Percentiles rank a stretch among this genome's conserved stretches.
These are phyloP conservation scores for Phytophthora sp. DNA, from an alignment of 352 stramenopile genomes.

Conservation along the genomic window DNA sequence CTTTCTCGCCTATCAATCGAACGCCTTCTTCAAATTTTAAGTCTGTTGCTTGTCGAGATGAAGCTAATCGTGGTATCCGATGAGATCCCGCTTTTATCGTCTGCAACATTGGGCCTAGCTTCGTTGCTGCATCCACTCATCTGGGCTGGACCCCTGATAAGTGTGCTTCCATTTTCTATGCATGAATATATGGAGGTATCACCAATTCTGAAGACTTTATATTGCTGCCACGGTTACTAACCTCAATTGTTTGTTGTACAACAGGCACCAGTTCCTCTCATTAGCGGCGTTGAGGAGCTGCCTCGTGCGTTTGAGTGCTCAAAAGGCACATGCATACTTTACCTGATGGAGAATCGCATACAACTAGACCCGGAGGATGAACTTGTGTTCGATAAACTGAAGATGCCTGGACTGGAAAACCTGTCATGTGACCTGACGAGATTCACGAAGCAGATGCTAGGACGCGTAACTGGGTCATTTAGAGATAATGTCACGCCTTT, in stretches of 20 bases:
- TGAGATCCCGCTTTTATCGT: constrained; percentile 47
- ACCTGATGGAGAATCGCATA: constrained; percentile 38
- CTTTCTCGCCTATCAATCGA: constrained; percentile 45
- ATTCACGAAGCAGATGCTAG: constrained; percentile 44
- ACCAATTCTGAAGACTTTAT: too few species aligned
- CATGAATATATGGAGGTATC: constrained; percentile 68
- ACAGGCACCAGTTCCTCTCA: constrained; percentile 56
- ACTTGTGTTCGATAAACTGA: constrained; percentile 2
- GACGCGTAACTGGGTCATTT: constrained; percentile 21
- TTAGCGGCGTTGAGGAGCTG: constrained; percentile 55
- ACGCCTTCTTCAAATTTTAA: constrained; percentile 46
- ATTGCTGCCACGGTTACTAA: too few species aligned
- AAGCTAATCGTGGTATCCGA: constrained; percentile 62
- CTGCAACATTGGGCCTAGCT: constrained; percentile 44
- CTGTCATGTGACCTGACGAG: constrained; percentile 43
- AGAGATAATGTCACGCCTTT: constrained; percentile 35
- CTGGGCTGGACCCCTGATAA: constrained; percentile 62
- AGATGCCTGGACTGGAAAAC: constrained; percentile 35
- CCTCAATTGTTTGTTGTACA: background rate
- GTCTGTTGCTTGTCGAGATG: constrained; percentile 52
- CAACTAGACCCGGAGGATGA: constrained; percentile 45
- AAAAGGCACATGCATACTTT: constrained; percentile 43
- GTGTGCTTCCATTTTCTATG: constrained; percentile 49
- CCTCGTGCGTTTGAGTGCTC: constrained; percentile 41
- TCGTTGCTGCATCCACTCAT: constrained; percentile 52